Conservation (phyloP, 805 yeast genomes). For the Helenozyma baotianmanensis region DNA sequence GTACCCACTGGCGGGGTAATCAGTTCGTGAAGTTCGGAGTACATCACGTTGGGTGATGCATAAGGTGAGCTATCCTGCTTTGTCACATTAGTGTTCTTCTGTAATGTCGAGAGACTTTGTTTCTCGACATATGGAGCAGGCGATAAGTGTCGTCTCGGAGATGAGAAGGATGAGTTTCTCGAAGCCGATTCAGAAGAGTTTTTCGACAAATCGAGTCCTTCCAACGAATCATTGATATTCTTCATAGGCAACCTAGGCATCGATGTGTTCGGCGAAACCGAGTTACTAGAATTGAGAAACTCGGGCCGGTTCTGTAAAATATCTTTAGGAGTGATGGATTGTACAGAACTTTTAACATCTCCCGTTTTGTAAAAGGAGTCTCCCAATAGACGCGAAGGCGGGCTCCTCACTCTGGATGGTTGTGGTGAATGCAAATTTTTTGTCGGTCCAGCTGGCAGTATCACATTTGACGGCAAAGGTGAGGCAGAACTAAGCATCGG, state of each 20-base stretch:
- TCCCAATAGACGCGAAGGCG: conserved; percentile 16
- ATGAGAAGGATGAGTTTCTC: conserved; percentile 30
- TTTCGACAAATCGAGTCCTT: conserved; percentile 25
- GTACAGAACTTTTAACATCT: conserved; percentile 15
- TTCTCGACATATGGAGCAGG: conserved; percentile 44
- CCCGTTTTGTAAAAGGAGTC: conserved; percentile 13
- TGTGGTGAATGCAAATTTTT: conserved; percentile 27
- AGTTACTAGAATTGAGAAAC: conserved; percentile 4
- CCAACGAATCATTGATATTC: conserved; percentile 22
- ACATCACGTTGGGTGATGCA: conserved; percentile 48
- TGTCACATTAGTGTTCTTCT: conserved; percentile 38
- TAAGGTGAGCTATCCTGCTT: conserved; percentile 10
- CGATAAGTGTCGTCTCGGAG: conserved; percentile 57
- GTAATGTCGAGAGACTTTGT: conserved; percentile 59
- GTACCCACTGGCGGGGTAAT: conserved; percentile 5
- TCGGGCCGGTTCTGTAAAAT: conserved; percentile 16
- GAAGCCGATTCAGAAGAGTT: conserved; percentile 18
- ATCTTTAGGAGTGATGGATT: conserved; percentile 47
- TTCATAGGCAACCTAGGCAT: conserved; percentile 17
- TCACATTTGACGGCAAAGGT: not conserved
- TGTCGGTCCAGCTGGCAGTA: not conserved
- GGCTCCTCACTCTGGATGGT: conserved; percentile 31
- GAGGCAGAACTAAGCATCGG: too few species aligned
- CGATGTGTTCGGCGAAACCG: conserved; percentile 11
- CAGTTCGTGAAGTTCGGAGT: conserved; percentile 6